phyloP scores from a whole-genome alignment of 352 stramenopile genomes.

The Phytophthora sansomeana region DNA sequence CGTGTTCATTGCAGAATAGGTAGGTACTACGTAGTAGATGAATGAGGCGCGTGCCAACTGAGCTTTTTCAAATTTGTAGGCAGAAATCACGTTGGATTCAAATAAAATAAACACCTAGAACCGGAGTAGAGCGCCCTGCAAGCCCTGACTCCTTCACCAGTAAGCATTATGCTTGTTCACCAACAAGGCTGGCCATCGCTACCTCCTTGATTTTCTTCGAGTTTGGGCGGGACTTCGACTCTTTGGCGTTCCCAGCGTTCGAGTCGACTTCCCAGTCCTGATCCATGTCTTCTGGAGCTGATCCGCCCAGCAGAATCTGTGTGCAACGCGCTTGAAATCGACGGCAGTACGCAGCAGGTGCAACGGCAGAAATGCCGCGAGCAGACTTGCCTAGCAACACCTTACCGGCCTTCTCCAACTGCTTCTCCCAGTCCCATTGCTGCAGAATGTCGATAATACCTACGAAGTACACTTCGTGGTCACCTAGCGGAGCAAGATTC shows the following conservation, averaged over 20 bases:
- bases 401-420: conserved; percentile 79
- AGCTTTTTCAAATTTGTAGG: conserved; percentile 8
- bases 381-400: conserved; percentile 71
- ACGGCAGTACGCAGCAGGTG: conserved; percentile 67
- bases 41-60: conserved; percentile 9
- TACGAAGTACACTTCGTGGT: conserved; percentile 79
- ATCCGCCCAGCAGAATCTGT: conserved; percentile 53
- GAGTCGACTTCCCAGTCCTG: conserved; percentile 34
- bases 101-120: conserved; percentile 38
- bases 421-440: conserved; percentile 86
- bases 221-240: conserved; percentile 24
- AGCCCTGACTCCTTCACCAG: conserved; percentile 10
- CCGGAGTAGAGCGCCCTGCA: conserved; percentile 5
- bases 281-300: conserved; percentile 42
- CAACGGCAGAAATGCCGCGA: conserved; percentile 72
- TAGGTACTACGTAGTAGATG: too few relatives aligned
- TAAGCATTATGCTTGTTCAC: conserved; percentile 35
- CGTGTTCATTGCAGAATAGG: conserved; percentile 14
- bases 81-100: conserved; percentile 27
- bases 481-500: conserved; percentile 38
- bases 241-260: conserved; percentile 14
- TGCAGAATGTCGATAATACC: conserved; percentile 90
- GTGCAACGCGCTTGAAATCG: conserved; percentile 69
- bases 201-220: conserved; percentile 41
- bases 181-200: conserved; percentile 20